These are phyloP conservation scores for Ophiosphaerella narmari DNA, from an alignment of 2,329 filamentous ascomycete species.

Conservation along the genomic window DNA sequence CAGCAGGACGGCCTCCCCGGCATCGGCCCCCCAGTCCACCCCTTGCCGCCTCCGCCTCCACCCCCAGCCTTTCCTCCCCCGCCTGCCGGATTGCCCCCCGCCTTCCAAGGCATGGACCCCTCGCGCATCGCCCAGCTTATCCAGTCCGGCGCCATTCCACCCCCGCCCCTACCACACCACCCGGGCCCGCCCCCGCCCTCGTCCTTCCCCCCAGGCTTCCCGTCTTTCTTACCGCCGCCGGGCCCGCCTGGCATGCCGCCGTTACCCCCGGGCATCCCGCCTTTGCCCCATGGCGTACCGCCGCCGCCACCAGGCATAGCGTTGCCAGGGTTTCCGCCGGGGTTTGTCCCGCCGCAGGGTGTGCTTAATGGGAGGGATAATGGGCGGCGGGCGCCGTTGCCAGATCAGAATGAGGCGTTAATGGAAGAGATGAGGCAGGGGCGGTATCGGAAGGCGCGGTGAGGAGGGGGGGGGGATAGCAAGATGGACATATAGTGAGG, in stretches of 20 bases:
- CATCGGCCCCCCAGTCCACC: slow-evolving; percentile 35
- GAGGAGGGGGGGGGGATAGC: not conserved
- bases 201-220: slow-evolving; percentile 35
- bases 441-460: slow-evolving; percentile 49
- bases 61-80: slow-evolving; percentile 35
- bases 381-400: slow-evolving; percentile 66
- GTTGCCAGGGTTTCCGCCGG: slow-evolving; percentile 14
- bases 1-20: slow-evolving; percentile 43
- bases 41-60: slow-evolving; percentile 28
- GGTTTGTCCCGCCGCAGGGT: slow-evolving; percentile 14
- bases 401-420: slow-evolving; percentile 82
- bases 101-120: slow-evolving; percentile 33
- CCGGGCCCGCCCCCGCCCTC: slow-evolving; percentile 24
- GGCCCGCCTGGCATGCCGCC: slow-evolving; percentile 18
- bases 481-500: too few species aligned
- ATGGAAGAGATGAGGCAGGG: slow-evolving; percentile 72
- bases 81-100: slow-evolving; percentile 25
- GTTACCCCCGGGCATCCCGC: slow-evolving; percentile 21
- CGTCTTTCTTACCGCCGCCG: slow-evolving; percentile 25
- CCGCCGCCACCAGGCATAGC: slow-evolving; percentile 19
- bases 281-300: slow-evolving; percentile 20
- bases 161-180: slow-evolving; percentile 38
- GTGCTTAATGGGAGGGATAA: slow-evolving; percentile 10
- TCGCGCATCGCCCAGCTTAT: slow-evolving; percentile 42
- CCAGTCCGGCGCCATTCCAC: slow-evolving; percentile 42